A percentile compares a stretch with the other conserved stretches of the same genome.
These are phyloP conservation scores for Leishmania amazonensis DNA, from an alignment of 208 protist species.

Conservation along the genomic window DNA sequence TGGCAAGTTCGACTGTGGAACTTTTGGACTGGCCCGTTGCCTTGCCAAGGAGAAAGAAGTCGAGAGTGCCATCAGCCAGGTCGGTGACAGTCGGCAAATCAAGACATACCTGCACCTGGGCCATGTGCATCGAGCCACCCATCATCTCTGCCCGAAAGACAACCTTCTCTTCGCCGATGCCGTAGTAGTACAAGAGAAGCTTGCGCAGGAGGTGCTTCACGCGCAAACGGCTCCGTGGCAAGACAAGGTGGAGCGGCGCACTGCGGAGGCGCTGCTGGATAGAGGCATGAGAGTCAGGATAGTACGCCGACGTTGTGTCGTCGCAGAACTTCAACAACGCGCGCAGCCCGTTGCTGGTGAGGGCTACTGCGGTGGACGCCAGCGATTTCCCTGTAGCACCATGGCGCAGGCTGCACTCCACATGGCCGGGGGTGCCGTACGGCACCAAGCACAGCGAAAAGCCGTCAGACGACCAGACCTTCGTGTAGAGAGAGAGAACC, in stretches of 20 bases:
- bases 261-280: slow-evolving; percentile 14
- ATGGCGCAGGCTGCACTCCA: slow-evolving; percentile 17
- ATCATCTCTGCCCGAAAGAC: slow-evolving; percentile 10
- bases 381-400: background rate
- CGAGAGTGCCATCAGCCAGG: too few relatives aligned
- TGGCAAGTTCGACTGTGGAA: slow-evolving; percentile 35
- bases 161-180: slow-evolving; percentile 43
- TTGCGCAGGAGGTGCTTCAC: slow-evolving; percentile 52
- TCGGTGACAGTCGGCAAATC: background rate
- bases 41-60: slow-evolving; percentile 25
- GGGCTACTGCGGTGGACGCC: background rate
- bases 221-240: slow-evolving; percentile 44
- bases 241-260: slow-evolving; percentile 51
- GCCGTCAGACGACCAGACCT: slow-evolving; percentile 16
- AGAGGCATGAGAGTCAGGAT: slow-evolving; percentile 5
- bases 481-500: slow-evolving; percentile 24
- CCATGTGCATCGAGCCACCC: slow-evolving; percentile 10
- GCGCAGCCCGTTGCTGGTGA: slow-evolving; percentile 19
- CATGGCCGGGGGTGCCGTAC: background rate
- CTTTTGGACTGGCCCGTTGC: slow-evolving; percentile 44
- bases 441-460: slow-evolving; percentile 12
- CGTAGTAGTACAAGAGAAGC: slow-evolving; percentile 68
- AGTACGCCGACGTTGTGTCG: slow-evolving; percentile 8
- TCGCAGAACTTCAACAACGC: slow-evolving; percentile 24
- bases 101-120: slow-evolving; percentile 17